Conservation (phyloP, 139 green algal genomes). For the Tetraselmis striata region DNA sequence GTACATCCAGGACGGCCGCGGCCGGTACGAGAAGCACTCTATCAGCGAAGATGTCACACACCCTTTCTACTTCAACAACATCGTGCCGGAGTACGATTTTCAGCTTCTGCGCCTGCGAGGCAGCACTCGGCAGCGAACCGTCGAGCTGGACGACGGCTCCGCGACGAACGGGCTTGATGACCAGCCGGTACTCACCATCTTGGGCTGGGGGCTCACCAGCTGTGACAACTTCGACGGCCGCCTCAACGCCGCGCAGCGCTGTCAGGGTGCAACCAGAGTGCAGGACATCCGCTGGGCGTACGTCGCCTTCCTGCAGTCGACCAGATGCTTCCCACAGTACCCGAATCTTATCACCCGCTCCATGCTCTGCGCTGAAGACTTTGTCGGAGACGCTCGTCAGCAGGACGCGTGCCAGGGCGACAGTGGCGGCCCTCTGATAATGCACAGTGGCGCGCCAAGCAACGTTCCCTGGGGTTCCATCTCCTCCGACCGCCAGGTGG, state of each 20-base stretch:
- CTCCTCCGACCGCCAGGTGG: neutral
- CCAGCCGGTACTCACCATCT: neutral
- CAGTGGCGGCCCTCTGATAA: neutral
- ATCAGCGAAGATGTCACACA: neutral
- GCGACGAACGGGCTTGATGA: neutral
- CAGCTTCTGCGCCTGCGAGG: neutral
- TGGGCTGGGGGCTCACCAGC: neutral
- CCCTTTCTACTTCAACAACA: neutral
- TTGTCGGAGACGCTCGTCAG: neutral
- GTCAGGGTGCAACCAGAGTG: neutral
- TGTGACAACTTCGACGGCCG: neutral
- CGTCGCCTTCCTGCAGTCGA: neutral
- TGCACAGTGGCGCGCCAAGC: neutral
- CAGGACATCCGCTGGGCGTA: neutral
- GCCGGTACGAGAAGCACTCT: neutral
- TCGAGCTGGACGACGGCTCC: neutral
- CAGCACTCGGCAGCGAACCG: neutral
- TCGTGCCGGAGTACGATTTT: neutral
- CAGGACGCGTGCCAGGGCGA: neutral
- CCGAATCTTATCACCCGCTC: neutral
- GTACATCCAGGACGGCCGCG: neutral
- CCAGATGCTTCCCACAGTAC: neutral
- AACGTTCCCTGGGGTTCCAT: neutral
- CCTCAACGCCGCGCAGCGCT: neutral
- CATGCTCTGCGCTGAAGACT: neutral